phyloP scores from a whole-genome alignment of 2,329 filamentous ascomycete genomes.

The Sclerotinia minor region DNA sequence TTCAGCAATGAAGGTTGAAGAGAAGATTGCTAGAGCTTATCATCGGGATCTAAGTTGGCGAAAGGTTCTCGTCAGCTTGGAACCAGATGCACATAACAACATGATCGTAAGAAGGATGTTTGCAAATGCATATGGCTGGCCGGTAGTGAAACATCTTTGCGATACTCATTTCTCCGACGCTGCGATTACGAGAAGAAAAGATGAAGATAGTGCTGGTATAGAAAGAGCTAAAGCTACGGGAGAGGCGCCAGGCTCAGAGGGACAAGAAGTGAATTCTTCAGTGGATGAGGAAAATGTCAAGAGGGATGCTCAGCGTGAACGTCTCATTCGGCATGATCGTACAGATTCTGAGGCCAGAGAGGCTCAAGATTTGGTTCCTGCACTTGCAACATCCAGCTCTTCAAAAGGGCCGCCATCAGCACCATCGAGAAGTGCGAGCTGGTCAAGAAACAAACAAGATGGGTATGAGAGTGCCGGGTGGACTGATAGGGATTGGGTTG shows the following conservation, averaged over 20 bases:
- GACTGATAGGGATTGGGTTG: conserved; percentile 66
- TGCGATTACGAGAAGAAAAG: conserved; percentile 61
- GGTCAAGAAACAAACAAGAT: conserved; percentile 8
- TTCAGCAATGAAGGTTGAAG: conserved; percentile 84
- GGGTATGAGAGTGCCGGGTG: conserved; percentile 55
- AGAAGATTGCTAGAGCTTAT: conserved; percentile 96
- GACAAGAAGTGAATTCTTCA: conserved; percentile 59
- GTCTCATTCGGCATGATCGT: conserved; percentile 43
- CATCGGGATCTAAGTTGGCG: conserved; percentile 91
- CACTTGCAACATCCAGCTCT: conserved; percentile 32
- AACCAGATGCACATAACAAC: conserved; percentile 98
- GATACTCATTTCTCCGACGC: conserved; percentile 91
- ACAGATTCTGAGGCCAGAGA: conserved; percentile 52
- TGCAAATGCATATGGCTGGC: conserved; percentile 96
- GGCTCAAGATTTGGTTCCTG: conserved; percentile 43
- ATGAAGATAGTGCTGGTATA: conserved; percentile 63
- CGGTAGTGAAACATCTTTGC: conserved; percentile 90
- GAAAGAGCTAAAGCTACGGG: conserved; percentile 68
- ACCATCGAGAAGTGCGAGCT: conserved; percentile 13
- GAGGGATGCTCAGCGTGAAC: conserved; percentile 4
- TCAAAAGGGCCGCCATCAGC: conserved; percentile 19
- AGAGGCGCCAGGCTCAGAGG: conserved; percentile 59
- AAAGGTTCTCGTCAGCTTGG: conserved; percentile 91
- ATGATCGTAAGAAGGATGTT: conserved; percentile 97
- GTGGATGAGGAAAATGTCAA: neutral